These are phyloP conservation scores for Magnolia kwangsiensis DNA, from an alignment of 164 flowering plant species.

Conservation along the genomic window DNA sequence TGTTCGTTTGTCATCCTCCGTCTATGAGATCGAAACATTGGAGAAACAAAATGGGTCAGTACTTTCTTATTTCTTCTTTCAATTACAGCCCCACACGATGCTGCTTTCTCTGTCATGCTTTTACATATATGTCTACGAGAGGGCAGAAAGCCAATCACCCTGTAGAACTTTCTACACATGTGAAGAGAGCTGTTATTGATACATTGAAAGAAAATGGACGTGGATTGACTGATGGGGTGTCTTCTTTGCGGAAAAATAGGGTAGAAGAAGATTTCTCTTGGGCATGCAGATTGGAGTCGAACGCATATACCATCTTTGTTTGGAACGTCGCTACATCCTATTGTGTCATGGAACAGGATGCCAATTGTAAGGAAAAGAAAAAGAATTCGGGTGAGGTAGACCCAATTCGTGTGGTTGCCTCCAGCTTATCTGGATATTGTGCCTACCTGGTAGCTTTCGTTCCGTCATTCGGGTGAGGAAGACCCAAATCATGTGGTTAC, in stretches of 20 bases:
- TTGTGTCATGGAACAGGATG: neutral
- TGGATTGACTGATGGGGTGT: neutral
- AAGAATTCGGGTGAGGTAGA: neutral
- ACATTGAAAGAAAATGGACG: neutral
- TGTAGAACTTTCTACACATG: neutral
- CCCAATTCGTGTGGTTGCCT: too few species aligned
- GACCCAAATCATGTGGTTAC: too few species aligned
- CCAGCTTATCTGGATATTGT: too few species aligned
- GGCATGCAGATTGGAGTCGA: neutral
- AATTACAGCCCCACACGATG: neutral
- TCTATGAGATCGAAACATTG: neutral
- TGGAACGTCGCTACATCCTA: slow-evolving; percentile 1
- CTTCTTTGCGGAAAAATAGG: neutral
- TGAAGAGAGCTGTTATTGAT: neutral
- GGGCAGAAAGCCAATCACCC: neutral
- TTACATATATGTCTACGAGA: neutral
- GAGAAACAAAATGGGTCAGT: neutral
- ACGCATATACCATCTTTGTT: neutral
- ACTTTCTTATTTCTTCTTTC: neutral
- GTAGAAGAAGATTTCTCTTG: neutral
- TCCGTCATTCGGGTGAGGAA: too few species aligned
- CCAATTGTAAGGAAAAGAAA: neutral
- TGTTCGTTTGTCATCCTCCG: neutral
- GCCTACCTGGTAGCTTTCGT: too few species aligned
- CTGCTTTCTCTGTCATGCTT: neutral